Evolutionary conservation across 2,329 filamentous ascomycete species (phyloP).

Genomic region (Colletotrichum karsti): DNA sequence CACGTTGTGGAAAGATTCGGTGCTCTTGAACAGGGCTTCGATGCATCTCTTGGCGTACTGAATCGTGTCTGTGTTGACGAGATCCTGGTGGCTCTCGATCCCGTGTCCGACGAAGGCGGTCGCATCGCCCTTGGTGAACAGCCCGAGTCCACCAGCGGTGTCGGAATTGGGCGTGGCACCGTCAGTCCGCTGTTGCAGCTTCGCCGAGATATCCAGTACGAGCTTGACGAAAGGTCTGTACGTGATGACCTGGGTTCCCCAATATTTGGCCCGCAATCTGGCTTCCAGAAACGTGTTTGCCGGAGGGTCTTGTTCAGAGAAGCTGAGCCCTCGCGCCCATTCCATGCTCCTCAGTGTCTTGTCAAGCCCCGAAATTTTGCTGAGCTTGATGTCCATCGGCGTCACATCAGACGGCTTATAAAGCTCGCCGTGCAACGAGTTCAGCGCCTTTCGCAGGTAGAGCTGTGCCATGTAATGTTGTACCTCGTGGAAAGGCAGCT

Average conservation of each 20-base stretch:
- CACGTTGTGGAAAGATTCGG: conserved; percentile 78
- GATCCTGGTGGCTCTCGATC: conserved; percentile 44
- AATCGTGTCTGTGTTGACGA: conserved; percentile 57
- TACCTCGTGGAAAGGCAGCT: too few relatives aligned
- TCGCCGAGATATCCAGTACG: conserved; percentile 59
- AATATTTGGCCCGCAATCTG: conserved; percentile 91
- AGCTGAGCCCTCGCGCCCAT: conserved; percentile 63
- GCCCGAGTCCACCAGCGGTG: conserved; percentile 43
- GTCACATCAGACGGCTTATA: too few relatives aligned
- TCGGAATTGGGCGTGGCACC: conserved; percentile 35
- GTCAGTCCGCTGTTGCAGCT: conserved; percentile 37
- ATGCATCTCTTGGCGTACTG: conserved; percentile 70
- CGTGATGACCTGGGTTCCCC: conserved; percentile 90
- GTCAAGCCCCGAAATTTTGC: too few relatives aligned
- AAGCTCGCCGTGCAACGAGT: conserved; percentile 67
- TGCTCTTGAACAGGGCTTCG: conserved; percentile 83
- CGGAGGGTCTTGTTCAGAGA: conserved; percentile 73
- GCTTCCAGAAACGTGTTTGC: conserved; percentile 82
- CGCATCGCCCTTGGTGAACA: conserved; percentile 31
- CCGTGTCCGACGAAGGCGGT: background rate
- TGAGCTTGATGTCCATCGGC: too few relatives aligned
- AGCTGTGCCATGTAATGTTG: conserved; percentile 66
- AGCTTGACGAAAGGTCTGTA: conserved; percentile 77
- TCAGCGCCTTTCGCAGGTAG: conserved; percentile 71
- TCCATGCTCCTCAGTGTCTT: conserved; percentile 37